Conservation (phyloP, 192 early-diverging fungal genomes). For the Dispira parvispora region DNA sequence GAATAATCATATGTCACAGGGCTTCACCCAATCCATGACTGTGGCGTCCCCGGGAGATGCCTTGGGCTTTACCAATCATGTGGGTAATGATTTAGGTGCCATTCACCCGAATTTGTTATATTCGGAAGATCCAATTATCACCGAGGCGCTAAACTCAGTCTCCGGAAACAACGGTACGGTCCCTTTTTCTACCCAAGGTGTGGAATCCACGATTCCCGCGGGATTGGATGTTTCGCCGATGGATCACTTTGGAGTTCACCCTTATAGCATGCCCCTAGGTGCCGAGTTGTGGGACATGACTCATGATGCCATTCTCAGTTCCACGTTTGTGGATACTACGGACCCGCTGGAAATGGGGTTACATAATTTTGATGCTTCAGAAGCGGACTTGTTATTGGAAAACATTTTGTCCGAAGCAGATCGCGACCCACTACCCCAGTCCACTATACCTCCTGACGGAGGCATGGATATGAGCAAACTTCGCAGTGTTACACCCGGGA, state of each 20-base stretch:
- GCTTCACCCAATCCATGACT: too few relatives aligned
- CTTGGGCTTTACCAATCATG: too few relatives aligned
- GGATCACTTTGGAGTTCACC: neutral
- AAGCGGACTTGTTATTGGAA: conserved; percentile 4
- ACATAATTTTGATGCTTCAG: neutral
- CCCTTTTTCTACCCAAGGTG: neutral
- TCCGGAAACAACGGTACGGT: neutral
- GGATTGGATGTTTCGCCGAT: neutral
- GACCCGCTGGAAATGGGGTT: neutral
- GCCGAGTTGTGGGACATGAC: neutral
- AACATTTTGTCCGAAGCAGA: conserved; percentile 3
- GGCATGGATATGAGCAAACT: too few relatives aligned
- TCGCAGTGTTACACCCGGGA: too few relatives aligned
- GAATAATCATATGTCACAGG: too few relatives aligned
- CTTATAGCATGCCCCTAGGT: neutral
- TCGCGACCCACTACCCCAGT: neutral
- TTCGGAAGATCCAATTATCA: conserved; percentile 4
- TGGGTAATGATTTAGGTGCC: neutral
- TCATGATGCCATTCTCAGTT: neutral
- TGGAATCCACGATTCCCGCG: neutral
- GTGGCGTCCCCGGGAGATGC: too few relatives aligned
- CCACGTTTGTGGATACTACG: neutral
- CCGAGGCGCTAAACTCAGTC: neutral
- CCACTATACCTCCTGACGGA: too few relatives aligned
- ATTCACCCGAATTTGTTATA: conserved; percentile 7